phyloP scores from a whole-genome alignment of 805 yeast species.

The Metschnikowia lachancei region DNA sequence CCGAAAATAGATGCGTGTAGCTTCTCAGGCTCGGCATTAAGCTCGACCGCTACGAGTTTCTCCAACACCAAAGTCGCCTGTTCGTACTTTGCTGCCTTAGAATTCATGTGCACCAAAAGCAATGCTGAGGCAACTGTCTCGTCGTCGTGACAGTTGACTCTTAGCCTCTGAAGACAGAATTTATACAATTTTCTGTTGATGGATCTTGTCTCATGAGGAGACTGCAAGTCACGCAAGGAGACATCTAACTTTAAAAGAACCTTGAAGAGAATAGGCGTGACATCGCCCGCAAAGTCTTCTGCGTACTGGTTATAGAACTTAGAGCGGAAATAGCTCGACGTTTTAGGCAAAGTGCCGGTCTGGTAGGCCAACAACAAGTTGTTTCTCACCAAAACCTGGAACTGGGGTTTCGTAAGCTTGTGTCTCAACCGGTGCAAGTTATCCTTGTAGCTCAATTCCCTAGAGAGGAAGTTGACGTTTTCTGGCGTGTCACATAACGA shows the following conservation, averaged over 20 bases:
- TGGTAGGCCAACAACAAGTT: conserved; percentile 42
- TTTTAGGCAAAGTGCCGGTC: conserved; percentile 35
- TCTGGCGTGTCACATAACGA: conserved; percentile 22
- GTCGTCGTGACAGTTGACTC: conserved; percentile 4
- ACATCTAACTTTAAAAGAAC: conserved; percentile 30
- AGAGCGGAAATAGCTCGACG: conserved; percentile 25
- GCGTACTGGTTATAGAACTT: conserved; percentile 22
- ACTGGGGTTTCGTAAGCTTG: conserved; percentile 37
- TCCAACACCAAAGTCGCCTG: conserved; percentile 23
- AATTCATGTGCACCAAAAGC: conserved; percentile 29
- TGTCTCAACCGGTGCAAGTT: conserved; percentile 24
- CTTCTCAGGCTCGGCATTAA: conserved; percentile 1
- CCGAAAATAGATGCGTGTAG: conserved; percentile 14
- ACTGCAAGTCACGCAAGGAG: conserved; percentile 25
- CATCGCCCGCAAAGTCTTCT: conserved; percentile 31
- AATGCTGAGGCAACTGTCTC: conserved; percentile 28
- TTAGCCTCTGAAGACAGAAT: conserved; percentile 10
- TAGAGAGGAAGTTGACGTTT: conserved; percentile 25
- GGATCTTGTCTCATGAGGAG: conserved; percentile 13
- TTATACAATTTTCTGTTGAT: conserved; percentile 23
- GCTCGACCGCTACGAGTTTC: conserved; percentile 10
- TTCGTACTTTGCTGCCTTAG: conserved; percentile 22
- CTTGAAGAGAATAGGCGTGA: conserved; percentile 29
- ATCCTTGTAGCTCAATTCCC: conserved; percentile 32
- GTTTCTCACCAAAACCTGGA: conserved; percentile 41